Evolutionary conservation across 352 stramenopile species (phyloP), one percentile per base, ranked within the genome.

Genomic region (Saprolegnia diclina): DNA sequence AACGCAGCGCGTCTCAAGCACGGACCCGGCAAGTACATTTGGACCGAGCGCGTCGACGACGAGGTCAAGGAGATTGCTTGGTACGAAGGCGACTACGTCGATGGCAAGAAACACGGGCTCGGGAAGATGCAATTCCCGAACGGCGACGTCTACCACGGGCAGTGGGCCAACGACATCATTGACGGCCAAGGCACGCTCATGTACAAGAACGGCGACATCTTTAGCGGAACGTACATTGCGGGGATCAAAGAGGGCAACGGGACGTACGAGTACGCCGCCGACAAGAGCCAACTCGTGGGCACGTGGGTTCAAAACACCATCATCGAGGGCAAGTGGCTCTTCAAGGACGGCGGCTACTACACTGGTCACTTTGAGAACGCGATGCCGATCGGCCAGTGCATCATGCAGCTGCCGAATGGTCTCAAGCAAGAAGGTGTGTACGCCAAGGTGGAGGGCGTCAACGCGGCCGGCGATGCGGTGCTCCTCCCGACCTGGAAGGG

Each of bases 51-150:
- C 35, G 73, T 71, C 19, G 89, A 95, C 26, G 88, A 89, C 50
- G 89, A 91, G 71, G 82, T 87, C 52, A 88, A 89, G 38, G 72
- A 88, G 19, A n/a, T 88, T 35, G 81, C 81, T 52, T 83, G 81
- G 22, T 97, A 92, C 72, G 88, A 96, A 68, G 92, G 92, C 54
- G 76, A 77, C 16, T 97, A 97, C 71, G 79, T 86, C 38, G 79
- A 94, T 64, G 89, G 91, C 37, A 79, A 77, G 72, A 94, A 92
- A 76, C 77, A 85, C 19, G 91, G 91, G 40, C 72, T 92, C 3
- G 91, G 91, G n/a, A 95, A 94, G 72, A 97, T 97, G 88, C 87
- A 78, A 6, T 97, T 95, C 64, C 86, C 89, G 1, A 96, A 95
- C 57, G 91, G 89, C 32, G 89, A 97, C 64, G 78, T 78, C 53